Evolutionary conservation across 495 filamentous ascomycete genomes (phyloP).

Genomic region (Copromyces sp.): DNA sequence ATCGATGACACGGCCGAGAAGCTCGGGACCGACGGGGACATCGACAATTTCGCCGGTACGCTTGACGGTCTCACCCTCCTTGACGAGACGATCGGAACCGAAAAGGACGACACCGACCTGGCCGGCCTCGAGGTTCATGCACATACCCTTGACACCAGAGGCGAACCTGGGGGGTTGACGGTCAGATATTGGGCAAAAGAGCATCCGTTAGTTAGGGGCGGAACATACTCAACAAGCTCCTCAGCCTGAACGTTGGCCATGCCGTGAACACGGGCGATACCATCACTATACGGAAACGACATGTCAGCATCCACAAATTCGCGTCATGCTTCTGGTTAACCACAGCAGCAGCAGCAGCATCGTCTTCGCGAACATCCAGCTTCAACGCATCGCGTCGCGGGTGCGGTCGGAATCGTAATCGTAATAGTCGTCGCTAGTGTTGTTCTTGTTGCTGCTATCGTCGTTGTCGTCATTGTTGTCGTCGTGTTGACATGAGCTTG

Average conservation of each 20-base stretch:
- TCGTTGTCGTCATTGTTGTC: not conserved
- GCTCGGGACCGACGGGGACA: slow-evolving; percentile 83
- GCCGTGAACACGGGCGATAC: slow-evolving; percentile 99
- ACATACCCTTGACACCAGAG: slow-evolving; percentile 99
- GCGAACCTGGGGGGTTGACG: slow-evolving; percentile 63
- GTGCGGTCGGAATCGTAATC: not conserved
- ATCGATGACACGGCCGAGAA: slow-evolving; percentile 97
- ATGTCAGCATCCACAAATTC: slow-evolving; percentile 27
- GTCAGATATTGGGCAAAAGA: slow-evolving; percentile 6
- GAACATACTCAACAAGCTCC: slow-evolving; percentile 96
- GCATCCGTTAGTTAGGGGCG: not conserved
- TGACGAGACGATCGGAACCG: slow-evolving; percentile 99
- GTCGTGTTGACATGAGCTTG: not conserved
- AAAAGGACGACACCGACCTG: slow-evolving; percentile 99
- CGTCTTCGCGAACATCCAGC: not conserved
- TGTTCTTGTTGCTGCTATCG: not conserved
- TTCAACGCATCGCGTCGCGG: not conserved
- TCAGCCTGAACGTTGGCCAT: slow-evolving; percentile 99
- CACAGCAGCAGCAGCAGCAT: not conserved
- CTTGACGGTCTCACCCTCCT: slow-evolving; percentile 98
- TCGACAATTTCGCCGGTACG: slow-evolving; percentile 99
- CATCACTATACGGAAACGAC: slow-evolving; percentile 59
- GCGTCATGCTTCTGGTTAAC: not conserved
- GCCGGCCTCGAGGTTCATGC: slow-evolving; percentile 99
- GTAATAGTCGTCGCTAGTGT: not conserved